Percentiles rank a stretch among this genome's conserved stretches.
These are phyloP conservation scores for Acrocalymma vagum DNA, from an alignment of 2,329 filamentous ascomycete genomes.

Conservation along the genomic window DNA sequence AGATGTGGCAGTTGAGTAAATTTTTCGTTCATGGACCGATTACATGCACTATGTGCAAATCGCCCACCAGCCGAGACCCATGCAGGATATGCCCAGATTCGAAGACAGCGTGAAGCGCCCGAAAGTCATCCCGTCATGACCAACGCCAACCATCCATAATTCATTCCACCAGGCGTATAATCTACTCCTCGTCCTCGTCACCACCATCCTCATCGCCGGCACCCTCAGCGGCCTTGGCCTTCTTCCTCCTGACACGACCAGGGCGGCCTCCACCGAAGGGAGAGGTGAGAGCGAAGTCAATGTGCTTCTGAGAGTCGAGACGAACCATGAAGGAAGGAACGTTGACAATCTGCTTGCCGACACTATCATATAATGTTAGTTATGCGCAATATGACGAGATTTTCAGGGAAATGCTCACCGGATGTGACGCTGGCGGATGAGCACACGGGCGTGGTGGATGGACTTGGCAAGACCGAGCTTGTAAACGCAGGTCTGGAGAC, in stretches of 20 bases:
- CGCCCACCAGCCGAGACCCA: conserved; percentile 35
- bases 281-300: conserved; percentile 97
- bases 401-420: conserved; percentile 58
- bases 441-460: conserved; percentile 99
- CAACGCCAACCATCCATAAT: conserved; percentile 46
- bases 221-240: conserved; percentile 94
- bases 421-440: conserved; percentile 99
- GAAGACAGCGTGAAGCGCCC: conserved; percentile 36
- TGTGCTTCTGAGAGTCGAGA: conserved; percentile 99
- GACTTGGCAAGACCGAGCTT: conserved; percentile 99
- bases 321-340: conserved; percentile 99
- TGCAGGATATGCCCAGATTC: conserved; percentile 41
- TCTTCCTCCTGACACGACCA: conserved; percentile 99
- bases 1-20: conserved; percentile 40
- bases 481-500: conserved; percentile 99
- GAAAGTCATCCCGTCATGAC: conserved; percentile 46
- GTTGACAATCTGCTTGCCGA: conserved; percentile 99
- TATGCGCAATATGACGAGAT: not conserved
- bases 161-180: conserved; percentile 36
- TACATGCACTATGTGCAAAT: conserved; percentile 38
- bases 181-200: conserved; percentile 82
- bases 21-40: conserved; percentile 39
- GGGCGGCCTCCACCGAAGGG: conserved; percentile 97
- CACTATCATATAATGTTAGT: conserved; percentile 60
- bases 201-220: conserved; percentile 81